Percentiles rank a stretch among this genome's conserved stretches.
Conservation (phyloP, 1,284 basidiomycete species). For the Trametes polyzona region DNA sequence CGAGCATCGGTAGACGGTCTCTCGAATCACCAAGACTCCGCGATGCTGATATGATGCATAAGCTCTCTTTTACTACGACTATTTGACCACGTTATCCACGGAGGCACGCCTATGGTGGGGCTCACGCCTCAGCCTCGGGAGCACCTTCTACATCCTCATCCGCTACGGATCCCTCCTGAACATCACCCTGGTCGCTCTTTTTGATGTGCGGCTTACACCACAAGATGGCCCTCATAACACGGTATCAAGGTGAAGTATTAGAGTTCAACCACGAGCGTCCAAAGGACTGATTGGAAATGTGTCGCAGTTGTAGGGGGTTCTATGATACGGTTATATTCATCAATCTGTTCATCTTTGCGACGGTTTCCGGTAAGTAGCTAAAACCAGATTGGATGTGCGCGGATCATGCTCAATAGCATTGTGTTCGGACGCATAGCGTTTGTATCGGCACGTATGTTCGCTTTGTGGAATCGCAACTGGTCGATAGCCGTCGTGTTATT, state of each 20-base stretch:
- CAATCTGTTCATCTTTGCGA: background rate
- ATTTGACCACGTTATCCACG: background rate
- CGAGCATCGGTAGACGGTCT: background rate
- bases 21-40: background rate
- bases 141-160: background rate
- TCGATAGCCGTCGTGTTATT: background rate
- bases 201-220: background rate
- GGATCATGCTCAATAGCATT: background rate
- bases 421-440: background rate
- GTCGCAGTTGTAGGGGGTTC: background rate
- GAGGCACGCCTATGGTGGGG: background rate
- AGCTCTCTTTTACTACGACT: slow-evolving; percentile 1
- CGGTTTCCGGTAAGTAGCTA: background rate
- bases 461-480: background rate
- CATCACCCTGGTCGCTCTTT: background rate
- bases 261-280: background rate
- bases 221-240: background rate
- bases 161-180: background rate
- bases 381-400: background rate
- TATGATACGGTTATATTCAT: background rate
- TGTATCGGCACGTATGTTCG: background rate
- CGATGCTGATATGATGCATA: background rate
- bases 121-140: background rate
- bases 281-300: background rate
- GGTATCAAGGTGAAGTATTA: background rate